Conservation (phyloP, 805 yeast species). For the Nakazawaea populi region DNA sequence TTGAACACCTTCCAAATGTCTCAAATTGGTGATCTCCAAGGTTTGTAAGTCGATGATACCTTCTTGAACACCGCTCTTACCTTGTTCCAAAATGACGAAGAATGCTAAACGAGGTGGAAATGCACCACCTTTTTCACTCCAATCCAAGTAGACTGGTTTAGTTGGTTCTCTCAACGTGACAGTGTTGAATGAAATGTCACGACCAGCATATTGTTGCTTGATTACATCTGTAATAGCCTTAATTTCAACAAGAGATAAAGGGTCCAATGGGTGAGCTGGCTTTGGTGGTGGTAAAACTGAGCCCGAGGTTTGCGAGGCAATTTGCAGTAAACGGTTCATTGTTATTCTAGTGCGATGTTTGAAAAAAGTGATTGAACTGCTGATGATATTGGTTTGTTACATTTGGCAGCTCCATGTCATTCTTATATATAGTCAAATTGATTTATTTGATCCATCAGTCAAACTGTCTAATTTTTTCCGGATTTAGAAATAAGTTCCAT, state of each 20-base stretch:
- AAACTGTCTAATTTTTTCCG: background rate
- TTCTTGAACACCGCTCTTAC: constrained; percentile 59
- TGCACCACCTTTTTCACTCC: constrained; percentile 60
- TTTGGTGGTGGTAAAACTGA: constrained; percentile 45
- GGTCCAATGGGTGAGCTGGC: constrained; percentile 68
- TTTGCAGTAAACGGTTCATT: constrained; percentile 64
- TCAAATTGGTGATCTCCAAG: constrained; percentile 39
- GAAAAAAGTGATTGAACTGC: background rate
- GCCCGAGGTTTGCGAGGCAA: constrained; percentile 56
- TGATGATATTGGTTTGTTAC: background rate
- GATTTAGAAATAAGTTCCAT: constrained; percentile 4
- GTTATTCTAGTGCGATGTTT: background rate
- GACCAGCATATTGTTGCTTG: constrained; percentile 40
- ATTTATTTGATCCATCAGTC: background rate
- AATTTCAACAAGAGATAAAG: constrained; percentile 60
- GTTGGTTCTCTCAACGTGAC: constrained; percentile 68
- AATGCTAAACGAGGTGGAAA: constrained; percentile 65
- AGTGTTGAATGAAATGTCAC: constrained; percentile 52
- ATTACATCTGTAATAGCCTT: constrained; percentile 48
- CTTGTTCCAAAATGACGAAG: constrained; percentile 55
- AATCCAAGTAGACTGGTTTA: constrained; percentile 53
- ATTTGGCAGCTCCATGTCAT: background rate
- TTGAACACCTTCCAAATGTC: constrained; percentile 54
- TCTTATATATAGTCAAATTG: background rate
- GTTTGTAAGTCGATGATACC: constrained; percentile 59